Evolutionary conservation across 768 basidiomycete genomes (phyloP).

Genomic region (Leccinum incarnatum): DNA sequence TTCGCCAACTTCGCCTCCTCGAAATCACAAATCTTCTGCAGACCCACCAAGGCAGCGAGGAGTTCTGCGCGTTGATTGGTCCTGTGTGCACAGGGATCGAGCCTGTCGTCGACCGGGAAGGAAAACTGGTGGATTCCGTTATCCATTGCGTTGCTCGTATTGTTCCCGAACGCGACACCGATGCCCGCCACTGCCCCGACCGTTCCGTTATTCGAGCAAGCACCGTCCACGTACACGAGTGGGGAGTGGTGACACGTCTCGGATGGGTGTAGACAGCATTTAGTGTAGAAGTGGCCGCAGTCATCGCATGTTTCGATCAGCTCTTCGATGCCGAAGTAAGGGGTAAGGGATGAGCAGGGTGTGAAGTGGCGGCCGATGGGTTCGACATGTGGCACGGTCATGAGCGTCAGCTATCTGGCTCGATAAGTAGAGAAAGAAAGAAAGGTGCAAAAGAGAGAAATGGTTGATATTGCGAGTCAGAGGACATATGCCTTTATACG

Average conservation of each 20-base stretch:
- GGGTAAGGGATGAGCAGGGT: background rate
- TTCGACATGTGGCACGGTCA: background rate
- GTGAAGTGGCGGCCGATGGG: background rate
- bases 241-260: background rate
- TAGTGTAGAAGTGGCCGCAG: background rate
- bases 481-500: too few species aligned
- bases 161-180: background rate
- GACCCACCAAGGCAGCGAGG: slow-evolving; percentile 9
- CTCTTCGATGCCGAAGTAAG: background rate
- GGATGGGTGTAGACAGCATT: background rate
- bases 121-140: background rate
- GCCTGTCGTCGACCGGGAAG: background rate
- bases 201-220: background rate
- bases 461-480: too few species aligned
- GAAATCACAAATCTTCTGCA: slow-evolving; percentile 26
- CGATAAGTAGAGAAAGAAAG: too few species aligned
- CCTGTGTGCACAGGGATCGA: background rate
- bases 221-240: background rate
- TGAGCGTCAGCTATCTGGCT: background rate
- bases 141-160: background rate
- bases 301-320: background rate
- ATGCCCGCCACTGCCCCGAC: background rate
- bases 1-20: slow-evolving; percentile 8
- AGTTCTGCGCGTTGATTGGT: background rate
- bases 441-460: background rate